phyloP scores from a whole-genome alignment of 352 stramenopile genomes.

The Pythium grandisporangium region DNA sequence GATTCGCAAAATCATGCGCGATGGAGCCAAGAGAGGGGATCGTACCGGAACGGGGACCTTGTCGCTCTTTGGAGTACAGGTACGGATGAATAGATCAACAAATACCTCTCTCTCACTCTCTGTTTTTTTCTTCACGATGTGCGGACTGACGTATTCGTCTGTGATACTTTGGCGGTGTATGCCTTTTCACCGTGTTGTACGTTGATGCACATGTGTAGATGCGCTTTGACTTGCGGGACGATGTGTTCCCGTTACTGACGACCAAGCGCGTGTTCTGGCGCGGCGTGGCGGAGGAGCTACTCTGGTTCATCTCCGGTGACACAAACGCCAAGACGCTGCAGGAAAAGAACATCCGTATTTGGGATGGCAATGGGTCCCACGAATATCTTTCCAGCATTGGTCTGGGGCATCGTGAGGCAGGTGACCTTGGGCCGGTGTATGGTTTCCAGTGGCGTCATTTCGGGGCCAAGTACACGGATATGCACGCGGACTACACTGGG shows the following conservation, averaged over 20 bases:
- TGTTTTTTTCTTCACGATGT: no score
- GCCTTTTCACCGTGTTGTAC: no score
- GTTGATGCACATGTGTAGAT: no score
- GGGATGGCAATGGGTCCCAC: slow-evolving; percentile 98
- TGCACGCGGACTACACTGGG: slow-evolving; percentile 97
- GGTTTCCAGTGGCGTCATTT: slow-evolving; percentile 99
- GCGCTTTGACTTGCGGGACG: slow-evolving; percentile 92
- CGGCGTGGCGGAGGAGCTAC: slow-evolving; percentile 97
- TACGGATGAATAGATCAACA: slow-evolving; percentile 1
- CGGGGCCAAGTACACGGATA: slow-evolving; percentile 96
- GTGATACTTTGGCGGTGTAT: no score
- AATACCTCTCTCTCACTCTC: background rate
- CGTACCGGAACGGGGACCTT: slow-evolving; percentile 98
- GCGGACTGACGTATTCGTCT: no score
- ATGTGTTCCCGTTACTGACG: slow-evolving; percentile 96
- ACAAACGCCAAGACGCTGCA: slow-evolving; percentile 95
- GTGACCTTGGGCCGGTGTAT: slow-evolving; percentile 96
- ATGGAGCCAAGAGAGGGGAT: slow-evolving; percentile 92
- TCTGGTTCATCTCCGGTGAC: slow-evolving; percentile 99
- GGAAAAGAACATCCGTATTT: slow-evolving; percentile 99
- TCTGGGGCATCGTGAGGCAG: slow-evolving; percentile 91
- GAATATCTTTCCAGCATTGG: slow-evolving; percentile 93
- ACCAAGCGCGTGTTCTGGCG: slow-evolving; percentile 99
- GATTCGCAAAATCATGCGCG: slow-evolving; percentile 94
- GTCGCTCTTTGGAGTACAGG: slow-evolving; percentile 97